Evolutionary conservation across 225 moss, liverwort and hornwort species (phyloP).

Genomic region (Marchantia paleacea): DNA sequence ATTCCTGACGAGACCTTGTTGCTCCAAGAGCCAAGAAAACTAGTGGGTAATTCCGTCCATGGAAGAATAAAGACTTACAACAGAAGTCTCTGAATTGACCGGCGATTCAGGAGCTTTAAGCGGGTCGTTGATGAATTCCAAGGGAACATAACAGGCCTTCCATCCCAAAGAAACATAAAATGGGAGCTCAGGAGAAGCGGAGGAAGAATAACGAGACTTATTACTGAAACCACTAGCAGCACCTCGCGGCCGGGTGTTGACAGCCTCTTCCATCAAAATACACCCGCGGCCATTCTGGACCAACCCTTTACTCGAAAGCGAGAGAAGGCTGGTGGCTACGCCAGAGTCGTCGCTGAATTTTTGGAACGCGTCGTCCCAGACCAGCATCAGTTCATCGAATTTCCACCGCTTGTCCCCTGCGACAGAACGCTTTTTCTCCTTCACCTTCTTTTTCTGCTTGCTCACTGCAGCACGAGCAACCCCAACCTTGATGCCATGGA

Average conservation of each 20-base stretch:
- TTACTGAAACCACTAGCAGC: constrained; percentile 89
- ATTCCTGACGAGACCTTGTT: too few relatives aligned
- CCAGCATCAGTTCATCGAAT: constrained; percentile 88
- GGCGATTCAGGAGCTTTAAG: constrained; percentile 43
- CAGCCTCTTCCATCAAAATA: constrained; percentile 65
- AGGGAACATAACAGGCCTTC: constrained; percentile 65
- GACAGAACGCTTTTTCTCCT: constrained; percentile 50
- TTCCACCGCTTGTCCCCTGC: constrained; percentile 52
- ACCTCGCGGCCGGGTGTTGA: constrained; percentile 65
- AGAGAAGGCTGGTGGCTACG: constrained; percentile 38
- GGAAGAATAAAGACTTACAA: constrained; percentile 22
- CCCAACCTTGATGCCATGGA: not conserved
- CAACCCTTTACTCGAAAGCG: constrained; percentile 43
- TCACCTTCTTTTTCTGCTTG: constrained; percentile 72
- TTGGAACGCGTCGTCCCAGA: constrained; percentile 84
- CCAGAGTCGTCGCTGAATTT: constrained; percentile 52
- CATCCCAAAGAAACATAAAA: constrained; percentile 53
- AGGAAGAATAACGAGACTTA: constrained; percentile 51
- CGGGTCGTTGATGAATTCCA: constrained; percentile 69
- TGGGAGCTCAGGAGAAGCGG: constrained; percentile 62
- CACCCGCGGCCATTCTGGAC: constrained; percentile 67
- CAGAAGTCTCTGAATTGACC: not conserved
- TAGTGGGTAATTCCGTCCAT: not conserved
- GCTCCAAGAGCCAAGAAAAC: too few relatives aligned
- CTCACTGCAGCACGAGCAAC: constrained; percentile 36